Evolutionary conservation across 225 moss, liverwort and hornwort genomes (phyloP), one percentile per base, ranked within the genome.

Genomic region (Lunularia cruciata): DNA sequence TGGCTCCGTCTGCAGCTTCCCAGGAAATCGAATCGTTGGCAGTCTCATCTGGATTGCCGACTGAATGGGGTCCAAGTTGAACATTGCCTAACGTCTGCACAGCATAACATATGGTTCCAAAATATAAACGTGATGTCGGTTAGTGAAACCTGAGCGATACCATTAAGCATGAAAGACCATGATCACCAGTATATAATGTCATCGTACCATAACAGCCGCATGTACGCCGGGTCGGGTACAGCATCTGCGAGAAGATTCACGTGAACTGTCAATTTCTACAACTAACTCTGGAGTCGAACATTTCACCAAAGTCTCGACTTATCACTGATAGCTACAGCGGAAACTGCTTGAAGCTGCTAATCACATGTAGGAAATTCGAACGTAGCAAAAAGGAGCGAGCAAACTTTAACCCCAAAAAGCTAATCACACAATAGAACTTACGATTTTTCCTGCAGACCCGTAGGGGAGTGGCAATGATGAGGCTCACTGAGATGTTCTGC

Each of bases 1-100:
- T 86, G 3, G 86, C 90, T 54, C 90, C 90, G 68, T 90, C 90
- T 14, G 86, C 84, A 38, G 72, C 72, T 68, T 90, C 88, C 88
- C 90, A 90, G 28, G 80, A 82, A 59, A 87, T 83, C 45, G 55
- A 76, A 51, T 79, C 78, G 64, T 77, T 70, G 66, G 78, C 69
- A 81, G 83, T 74, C 40, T 75, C 84, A 38, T 62, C 61, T 37
- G 61, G 15, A 47, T 6, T 32, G 16, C 16, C 15, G 16, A 26
- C 46, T 51, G 31, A 16, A 33, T 15, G 8, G 32, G 30, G 26
- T 47, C 20, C n/a, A 35, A 13, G 32, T 51, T 49, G 67, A 34
- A 34, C 11, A 25, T 14, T 51, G 49, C 47, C 18, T n/a, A 67
- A n/a, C 13, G 67, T 67, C 67, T 67, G 67, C 49, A 23, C 51